Evolutionary conservation across 2,329 filamentous ascomycete genomes (phyloP).

Genomic region (Drechslerella dactyloides): DNA sequence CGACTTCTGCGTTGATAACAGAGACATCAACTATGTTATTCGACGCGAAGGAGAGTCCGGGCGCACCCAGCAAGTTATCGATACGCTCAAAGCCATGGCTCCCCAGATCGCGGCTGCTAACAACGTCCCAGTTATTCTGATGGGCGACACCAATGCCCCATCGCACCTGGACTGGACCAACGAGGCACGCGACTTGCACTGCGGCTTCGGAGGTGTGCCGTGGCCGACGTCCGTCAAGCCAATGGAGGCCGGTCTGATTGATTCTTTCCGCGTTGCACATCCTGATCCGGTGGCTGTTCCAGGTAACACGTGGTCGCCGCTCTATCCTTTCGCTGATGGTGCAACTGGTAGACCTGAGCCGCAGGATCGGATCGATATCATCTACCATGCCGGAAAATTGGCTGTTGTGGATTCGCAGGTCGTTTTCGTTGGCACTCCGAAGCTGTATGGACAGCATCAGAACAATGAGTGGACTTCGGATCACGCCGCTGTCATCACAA

Average conservation of each 20-base stretch:
- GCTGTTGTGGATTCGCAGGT: constrained; percentile 56
- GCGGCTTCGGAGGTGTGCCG: constrained; percentile 56
- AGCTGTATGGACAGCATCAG: constrained; percentile 56
- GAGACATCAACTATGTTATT: constrained; percentile 57
- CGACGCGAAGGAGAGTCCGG: constrained; percentile 57
- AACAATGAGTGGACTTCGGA: constrained; percentile 61
- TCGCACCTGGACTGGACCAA: constrained; percentile 61
- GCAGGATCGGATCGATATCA: constrained; percentile 60
- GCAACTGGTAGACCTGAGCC: constrained; percentile 56
- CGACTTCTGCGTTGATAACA: constrained; percentile 59
- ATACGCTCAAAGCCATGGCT: constrained; percentile 57
- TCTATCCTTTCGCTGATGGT: constrained; percentile 57
- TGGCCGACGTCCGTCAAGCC: constrained; percentile 60
- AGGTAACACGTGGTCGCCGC: constrained; percentile 60
- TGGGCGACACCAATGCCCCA: constrained; percentile 61
- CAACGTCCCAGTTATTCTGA: constrained; percentile 57
- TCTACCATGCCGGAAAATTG: constrained; percentile 59
- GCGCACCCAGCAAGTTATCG: constrained; percentile 58
- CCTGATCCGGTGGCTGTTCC: constrained; percentile 57
- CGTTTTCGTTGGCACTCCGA: constrained; percentile 57
- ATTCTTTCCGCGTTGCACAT: constrained; percentile 59
- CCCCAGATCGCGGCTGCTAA: constrained; percentile 56
- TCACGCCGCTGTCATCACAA: constrained; percentile 55
- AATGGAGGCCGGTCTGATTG: constrained; percentile 58
- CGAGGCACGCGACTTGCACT: constrained; percentile 57